Base-by-base conservation (phyloP, 495 filamentous ascomycete species). In the Hyaloscypha finlandica region DNA sequence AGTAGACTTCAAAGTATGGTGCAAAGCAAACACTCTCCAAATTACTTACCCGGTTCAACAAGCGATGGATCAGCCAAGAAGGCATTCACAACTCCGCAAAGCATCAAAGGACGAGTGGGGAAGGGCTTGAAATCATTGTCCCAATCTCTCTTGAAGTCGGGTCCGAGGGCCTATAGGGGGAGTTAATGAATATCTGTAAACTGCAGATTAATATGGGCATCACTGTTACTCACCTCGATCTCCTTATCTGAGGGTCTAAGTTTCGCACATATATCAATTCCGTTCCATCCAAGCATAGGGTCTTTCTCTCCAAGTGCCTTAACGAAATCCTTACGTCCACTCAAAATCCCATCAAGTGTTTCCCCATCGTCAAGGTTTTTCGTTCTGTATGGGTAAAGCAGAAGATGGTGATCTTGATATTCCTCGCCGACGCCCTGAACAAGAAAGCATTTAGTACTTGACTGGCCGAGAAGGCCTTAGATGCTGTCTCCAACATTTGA, bases 351-450 rank as follows among this genome's bases (percentile, higher is more conserved):
- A 65, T 76, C 73, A 16, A 73, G 20, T 11, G 74, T 74, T 54
- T 75, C 73, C 6, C 51, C 65, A 3, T 59, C 54, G 16, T 64
- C 64, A 29, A 73, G 67, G 14, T n/a, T 45, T 6, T 48, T 48
- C 25, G 71, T 63, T 56, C 70, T 72, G 59, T 74, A 76, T 19
- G 73, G 71, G 53, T 75, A 76, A 4, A 75, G 51, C 12, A 73
- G 30, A 6, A 76, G 55, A 60, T 75, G 68, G 57, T 76, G 74
- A 65, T 73, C 71, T 60, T 73, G 71, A 32, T 94, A 81, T 76
- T 93, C 88, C 78, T 93, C 86, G 63, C 92, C 92, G 4, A 96
- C 87, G 76, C 88, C 89, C 42, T 48, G 42, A 48, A 19, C 25
- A 48, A 16, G 12, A 37, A 37, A 12, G 35, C 12, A 12, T 6